Evolutionary conservation across 768 basidiomycete genomes (phyloP).

Genomic region (Mycena chlorophos): DNA sequence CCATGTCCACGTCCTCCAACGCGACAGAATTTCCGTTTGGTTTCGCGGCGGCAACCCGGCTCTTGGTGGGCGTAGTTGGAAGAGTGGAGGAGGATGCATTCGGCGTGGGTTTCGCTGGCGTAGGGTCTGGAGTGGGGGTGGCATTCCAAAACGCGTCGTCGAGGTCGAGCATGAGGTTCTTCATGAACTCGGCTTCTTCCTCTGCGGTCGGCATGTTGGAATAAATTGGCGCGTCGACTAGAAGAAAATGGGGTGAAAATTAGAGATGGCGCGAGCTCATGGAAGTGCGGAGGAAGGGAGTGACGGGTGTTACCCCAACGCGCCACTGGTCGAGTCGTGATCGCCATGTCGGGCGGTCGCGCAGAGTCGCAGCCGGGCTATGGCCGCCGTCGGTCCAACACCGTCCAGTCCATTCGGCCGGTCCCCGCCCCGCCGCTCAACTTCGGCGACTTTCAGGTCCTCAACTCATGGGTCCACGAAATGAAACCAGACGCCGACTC

Average conservation of each 20-base stretch:
- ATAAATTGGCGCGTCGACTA: slow-evolving; percentile 12
- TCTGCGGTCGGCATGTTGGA: slow-evolving; percentile 34
- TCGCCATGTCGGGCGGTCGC: slow-evolving; percentile 66
- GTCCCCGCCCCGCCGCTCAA: slow-evolving; percentile 50
- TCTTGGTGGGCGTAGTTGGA: slow-evolving; percentile 23
- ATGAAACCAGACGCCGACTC: slow-evolving; percentile 62
- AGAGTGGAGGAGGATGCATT: slow-evolving; percentile 8
- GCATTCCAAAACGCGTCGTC: slow-evolving; percentile 54
- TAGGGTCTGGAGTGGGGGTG: slow-evolving; percentile 37
- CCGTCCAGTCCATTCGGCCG: slow-evolving; percentile 65
- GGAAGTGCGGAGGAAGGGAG: not conserved
- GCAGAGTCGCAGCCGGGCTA: slow-evolving; percentile 63
- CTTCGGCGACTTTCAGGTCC: slow-evolving; percentile 59
- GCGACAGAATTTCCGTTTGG: slow-evolving; percentile 7
- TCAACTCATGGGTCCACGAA: slow-evolving; percentile 79
- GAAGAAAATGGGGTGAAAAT: not conserved
- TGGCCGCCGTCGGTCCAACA: slow-evolving; percentile 71
- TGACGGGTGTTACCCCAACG: no score
- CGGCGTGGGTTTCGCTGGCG: slow-evolving; percentile 29
- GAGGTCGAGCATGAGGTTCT: slow-evolving; percentile 50
- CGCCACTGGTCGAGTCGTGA: no score
- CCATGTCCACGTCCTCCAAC: slow-evolving; percentile 44
- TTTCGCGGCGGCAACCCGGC: no score
- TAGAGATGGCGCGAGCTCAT: not conserved
- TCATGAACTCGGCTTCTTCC: slow-evolving; percentile 64